Evolutionary conservation across 192 early-diverging fungal genomes (phyloP), one percentile per base, ranked within the genome.

Genomic region (Coemansia aciculifera): DNA sequence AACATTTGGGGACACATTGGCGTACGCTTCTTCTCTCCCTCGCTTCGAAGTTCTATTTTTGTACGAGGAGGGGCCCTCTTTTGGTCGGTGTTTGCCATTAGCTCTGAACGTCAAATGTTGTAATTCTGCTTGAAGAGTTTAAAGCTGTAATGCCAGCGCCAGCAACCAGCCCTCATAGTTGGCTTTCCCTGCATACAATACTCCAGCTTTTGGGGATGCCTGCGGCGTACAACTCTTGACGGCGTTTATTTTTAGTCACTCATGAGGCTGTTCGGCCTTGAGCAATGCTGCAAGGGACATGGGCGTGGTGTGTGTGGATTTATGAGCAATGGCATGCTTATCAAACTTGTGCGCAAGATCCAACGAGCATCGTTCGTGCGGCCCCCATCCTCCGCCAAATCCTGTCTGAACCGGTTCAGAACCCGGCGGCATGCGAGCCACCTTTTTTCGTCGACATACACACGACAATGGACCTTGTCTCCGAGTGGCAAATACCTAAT

Each of bases 101-200:
- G 6, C n/a, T 49, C 21, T 49, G 5, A 9, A 49, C 9, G 19
- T 5, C 48, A 10, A 19, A 8, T 49, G 19, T 43, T 63, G 36
- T n/a, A 27, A 17, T 37, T 29, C 23, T 32, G 40, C 43, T 63
- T 34, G 40, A 27, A 27, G 39, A 40, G 40, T 17, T 17, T 32
- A 57, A 29, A 15, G 13, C 17, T 34, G 43, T 44, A 63, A 27
- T 17, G 24, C 24, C 11, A 51, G 42, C 44, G 75, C 66, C 69
- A 51, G 24, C 66, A 56, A 71, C 56, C 78, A 63, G 66, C 69
- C 38, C 34, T 67, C 70, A 68, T 66, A 37, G 69, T 72, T 75
- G 78, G 78, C 52, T 59, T 66, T 34, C 73, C 78, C 78, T 80
- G 78, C 78, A 80, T 80, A 75, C 66, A 77, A 71, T 77, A 54